These are phyloP conservation scores for Trichoderma cornu-damae DNA, from an alignment of 2,329 filamentous ascomycete genomes.

Conservation along the genomic window DNA sequence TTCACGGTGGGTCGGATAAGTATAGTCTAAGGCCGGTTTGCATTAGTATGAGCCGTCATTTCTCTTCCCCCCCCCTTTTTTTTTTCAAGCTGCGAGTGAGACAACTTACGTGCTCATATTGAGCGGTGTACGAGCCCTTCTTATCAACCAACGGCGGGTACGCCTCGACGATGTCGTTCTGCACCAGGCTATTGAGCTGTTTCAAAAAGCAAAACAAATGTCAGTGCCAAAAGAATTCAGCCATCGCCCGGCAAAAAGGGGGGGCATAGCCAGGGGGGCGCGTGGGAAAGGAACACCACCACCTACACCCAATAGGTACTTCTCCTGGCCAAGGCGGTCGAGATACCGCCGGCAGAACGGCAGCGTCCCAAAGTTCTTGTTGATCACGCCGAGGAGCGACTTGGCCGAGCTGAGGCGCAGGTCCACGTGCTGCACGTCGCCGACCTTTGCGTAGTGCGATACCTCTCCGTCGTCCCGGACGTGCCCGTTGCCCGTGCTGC, in stretches of 20 bases:
- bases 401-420: conserved; percentile 77
- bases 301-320: conserved; percentile 81
- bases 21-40: conserved; percentile 56
- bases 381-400: conserved; percentile 79
- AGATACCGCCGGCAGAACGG: conserved; percentile 88
- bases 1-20: conserved; percentile 74
- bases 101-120: conserved; percentile 81
- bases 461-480: conserved; percentile 84
- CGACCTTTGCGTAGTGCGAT: conserved; percentile 77
- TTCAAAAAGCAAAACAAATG: conserved; percentile 1
- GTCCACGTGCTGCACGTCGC: conserved; percentile 69
- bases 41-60: conserved; percentile 10
- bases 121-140: conserved; percentile 91
- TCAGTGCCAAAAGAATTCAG: not conserved
- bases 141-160: conserved; percentile 87
- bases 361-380: conserved; percentile 92
- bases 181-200: conserved; percentile 79
- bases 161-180: conserved; percentile 76
- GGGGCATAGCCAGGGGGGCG: conserved; percentile 26
- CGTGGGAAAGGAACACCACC: too few species aligned
- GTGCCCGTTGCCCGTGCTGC: conserved; percentile 84
- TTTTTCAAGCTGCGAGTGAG: not conserved
- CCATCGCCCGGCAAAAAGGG: not conserved
- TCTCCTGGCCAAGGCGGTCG: conserved; percentile 88
- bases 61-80: conserved; percentile 2